Percentiles rank a stretch among this genome's conserved stretches.
phyloP scores from a whole-genome alignment of 2,329 filamentous ascomycete genomes.

The Niveomyces coronatus region DNA sequence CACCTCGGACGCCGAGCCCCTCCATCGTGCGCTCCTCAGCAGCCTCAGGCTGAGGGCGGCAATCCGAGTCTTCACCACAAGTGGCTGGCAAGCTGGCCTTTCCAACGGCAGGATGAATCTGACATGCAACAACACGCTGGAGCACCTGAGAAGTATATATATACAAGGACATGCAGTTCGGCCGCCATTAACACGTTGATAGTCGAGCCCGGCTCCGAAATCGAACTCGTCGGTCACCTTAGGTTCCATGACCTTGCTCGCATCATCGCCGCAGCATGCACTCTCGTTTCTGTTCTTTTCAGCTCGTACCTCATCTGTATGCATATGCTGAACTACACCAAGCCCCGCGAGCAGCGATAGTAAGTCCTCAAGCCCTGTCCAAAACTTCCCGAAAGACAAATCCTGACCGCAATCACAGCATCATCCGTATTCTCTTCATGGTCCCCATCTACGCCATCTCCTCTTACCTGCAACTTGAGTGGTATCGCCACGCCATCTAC shows the following conservation, averaged over 20 bases:
- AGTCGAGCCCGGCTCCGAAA: constrained; percentile 37
- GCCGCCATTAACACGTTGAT: constrained; percentile 7
- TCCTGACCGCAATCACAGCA: constrained; percentile 35
- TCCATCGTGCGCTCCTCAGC: too few species aligned
- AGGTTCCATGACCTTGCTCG: constrained; percentile 47
- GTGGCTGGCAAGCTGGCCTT: not conserved
- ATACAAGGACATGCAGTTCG: too few species aligned
- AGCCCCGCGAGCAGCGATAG: constrained; percentile 50
- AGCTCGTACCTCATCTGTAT: constrained; percentile 48
- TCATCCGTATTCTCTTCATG: constrained; percentile 84
- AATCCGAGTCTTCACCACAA: too few species aligned
- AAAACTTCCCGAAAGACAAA: not conserved
- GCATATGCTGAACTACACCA: constrained; percentile 51
- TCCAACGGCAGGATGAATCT: constrained; percentile 20
- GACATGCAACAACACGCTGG: constrained; percentile 33
- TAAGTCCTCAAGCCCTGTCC: constrained; percentile 19
- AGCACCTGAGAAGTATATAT: constrained; percentile 31
- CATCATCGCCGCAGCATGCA: constrained; percentile 37
- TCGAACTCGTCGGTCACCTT: constrained; percentile 33
- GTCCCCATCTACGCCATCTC: constrained; percentile 70
- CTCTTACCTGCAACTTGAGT: constrained; percentile 62
- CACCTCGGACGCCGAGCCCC: too few species aligned
- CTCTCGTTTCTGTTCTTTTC: constrained; percentile 39
- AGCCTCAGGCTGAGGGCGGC: too few species aligned
- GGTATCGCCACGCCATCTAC: constrained; percentile 70